Conservation (phyloP, 179 eudicot species). For the Heliamphora pulchella region DNA sequence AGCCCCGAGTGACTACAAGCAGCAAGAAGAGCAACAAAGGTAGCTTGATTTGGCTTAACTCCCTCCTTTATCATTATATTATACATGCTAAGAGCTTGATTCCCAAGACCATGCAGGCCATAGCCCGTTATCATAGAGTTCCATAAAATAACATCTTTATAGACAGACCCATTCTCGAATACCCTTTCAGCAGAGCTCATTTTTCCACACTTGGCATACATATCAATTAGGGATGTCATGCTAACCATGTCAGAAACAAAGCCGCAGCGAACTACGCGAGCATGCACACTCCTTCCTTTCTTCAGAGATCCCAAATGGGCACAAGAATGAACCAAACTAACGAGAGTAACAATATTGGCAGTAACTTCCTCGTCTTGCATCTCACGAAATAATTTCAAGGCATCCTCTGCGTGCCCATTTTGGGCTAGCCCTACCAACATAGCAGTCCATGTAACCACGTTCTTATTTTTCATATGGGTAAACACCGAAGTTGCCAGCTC, state of each 20-base stretch:
- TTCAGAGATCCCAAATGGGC: constrained; percentile 26
- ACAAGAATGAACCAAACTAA: constrained; percentile 32
- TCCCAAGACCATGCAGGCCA: constrained; percentile 43
- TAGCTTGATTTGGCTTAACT: constrained; percentile 32
- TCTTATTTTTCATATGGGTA: constrained; percentile 33
- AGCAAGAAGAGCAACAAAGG: constrained; percentile 34
- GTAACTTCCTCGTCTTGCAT: constrained; percentile 25
- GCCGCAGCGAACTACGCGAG: constrained; percentile 21
- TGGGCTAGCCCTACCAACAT: constrained; percentile 33
- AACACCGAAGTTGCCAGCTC: constrained; percentile 34
- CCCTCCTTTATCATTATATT: constrained; percentile 27
- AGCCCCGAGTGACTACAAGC: constrained; percentile 54
- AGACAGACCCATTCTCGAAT: background rate
- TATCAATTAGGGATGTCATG: constrained; percentile 39
- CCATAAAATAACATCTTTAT: constrained; percentile 37
- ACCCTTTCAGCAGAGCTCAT: constrained; percentile 10
- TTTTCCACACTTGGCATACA: constrained; percentile 38
- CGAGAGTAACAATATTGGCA: constrained; percentile 30
- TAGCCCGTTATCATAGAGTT: constrained; percentile 40
- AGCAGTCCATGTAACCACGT: constrained; percentile 40
- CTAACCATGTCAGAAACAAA: constrained; percentile 24
- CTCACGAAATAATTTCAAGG: constrained; percentile 27
- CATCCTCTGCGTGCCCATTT: constrained; percentile 27
- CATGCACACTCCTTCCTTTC: constrained; percentile 34
- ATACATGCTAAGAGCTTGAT: constrained; percentile 28